phyloP scores from a whole-genome alignment of 164 flowering plant species.

The Aristolochia fimbriata region DNA sequence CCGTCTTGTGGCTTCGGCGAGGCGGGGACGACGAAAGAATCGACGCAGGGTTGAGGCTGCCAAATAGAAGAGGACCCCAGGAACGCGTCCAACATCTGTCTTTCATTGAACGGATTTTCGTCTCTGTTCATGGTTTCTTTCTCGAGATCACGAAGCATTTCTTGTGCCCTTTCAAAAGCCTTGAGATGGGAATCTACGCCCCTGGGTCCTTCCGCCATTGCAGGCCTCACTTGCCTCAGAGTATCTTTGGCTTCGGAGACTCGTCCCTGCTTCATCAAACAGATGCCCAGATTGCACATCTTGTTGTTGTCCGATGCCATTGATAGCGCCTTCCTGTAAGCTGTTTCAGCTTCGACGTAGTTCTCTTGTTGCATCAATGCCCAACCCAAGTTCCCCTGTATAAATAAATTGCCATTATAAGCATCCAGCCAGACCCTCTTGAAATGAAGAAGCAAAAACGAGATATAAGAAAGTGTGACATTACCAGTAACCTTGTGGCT shows the following conservation, averaged over 20 bases:
- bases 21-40: slow-evolving; percentile 9
- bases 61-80: slow-evolving; percentile 83
- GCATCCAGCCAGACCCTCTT: background rate
- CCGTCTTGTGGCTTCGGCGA: slow-evolving; percentile 18
- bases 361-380: slow-evolving; percentile 93
- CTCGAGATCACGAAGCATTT: slow-evolving; percentile 87
- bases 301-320: slow-evolving; percentile 89
- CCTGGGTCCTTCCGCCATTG: slow-evolving; percentile 69
- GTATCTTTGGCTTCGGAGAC: slow-evolving; percentile 75
- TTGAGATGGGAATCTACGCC: slow-evolving; percentile 95
- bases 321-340: slow-evolving; percentile 68
- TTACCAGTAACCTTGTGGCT: slow-evolving; percentile 88
- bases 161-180: slow-evolving; percentile 96
- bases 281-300: slow-evolving; percentile 97
- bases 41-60: slow-evolving; percentile 97
- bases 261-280: slow-evolving; percentile 96
- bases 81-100: slow-evolving; percentile 65
- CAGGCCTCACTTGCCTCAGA: slow-evolving; percentile 68
- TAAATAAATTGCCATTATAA: slow-evolving; percentile 1
- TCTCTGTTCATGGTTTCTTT: slow-evolving; percentile 65
- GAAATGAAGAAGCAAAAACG: background rate
- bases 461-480: background rate
- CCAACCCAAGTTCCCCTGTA: slow-evolving; percentile 98
- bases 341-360: slow-evolving; percentile 85
- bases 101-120: slow-evolving; percentile 54